Conservation (phyloP, 2,329 filamentous ascomycete species). For the Ceratocystis destructans region DNA sequence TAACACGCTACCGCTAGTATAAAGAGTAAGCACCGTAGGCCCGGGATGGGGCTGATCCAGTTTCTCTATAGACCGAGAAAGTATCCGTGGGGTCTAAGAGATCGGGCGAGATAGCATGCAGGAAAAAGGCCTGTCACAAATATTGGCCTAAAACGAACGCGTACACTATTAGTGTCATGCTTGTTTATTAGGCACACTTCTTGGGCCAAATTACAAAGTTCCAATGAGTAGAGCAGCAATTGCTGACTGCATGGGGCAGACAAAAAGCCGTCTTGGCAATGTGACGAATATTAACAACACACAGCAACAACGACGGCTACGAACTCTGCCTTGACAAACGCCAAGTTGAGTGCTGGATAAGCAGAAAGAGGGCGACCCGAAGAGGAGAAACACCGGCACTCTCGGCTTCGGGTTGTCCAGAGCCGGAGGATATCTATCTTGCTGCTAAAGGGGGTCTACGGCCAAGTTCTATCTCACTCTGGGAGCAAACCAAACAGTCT, state of each 20-base stretch:
- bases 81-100: background rate
- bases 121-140: background rate
- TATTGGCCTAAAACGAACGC: too few relatives aligned
- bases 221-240: too few relatives aligned
- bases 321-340: background rate
- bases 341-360: background rate
- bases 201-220: too few relatives aligned
- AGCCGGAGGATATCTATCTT: background rate
- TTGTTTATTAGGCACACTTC: too few relatives aligned
- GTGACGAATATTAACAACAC: background rate
- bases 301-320: background rate
- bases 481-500: background rate
- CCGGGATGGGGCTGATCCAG: background rate
- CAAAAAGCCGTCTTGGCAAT: background rate
- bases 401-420: background rate
- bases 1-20: background rate
- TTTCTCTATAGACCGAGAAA: too few relatives aligned
- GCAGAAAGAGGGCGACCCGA: background rate
- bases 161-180: too few relatives aligned
- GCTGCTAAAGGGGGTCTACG: background rate
- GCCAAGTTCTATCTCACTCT: constrained; percentile 7
- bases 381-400: constrained; percentile 1
- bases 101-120: background rate
- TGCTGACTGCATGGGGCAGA: background rate
- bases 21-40: background rate